phyloP scores from a whole-genome alignment of 2,329 filamentous ascomycete species.

The Fusarium duplospermum region DNA sequence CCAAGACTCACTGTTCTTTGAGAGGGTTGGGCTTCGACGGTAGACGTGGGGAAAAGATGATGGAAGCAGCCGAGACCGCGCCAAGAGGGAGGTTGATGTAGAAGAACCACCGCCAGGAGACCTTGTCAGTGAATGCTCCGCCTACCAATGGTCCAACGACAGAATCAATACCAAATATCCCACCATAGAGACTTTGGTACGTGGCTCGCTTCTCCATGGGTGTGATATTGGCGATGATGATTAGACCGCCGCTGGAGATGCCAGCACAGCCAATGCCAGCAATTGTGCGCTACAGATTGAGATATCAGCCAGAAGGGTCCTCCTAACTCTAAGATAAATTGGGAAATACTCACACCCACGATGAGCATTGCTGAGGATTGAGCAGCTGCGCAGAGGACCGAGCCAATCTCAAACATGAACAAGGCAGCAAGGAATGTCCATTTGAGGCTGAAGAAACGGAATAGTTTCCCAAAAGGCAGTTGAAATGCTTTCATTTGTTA shows the following conservation, averaged over 20 bases:
- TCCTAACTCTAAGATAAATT: too few species aligned
- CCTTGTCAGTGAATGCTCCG: not conserved
- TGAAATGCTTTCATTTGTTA: not conserved
- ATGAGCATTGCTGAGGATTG: conserved; percentile 11
- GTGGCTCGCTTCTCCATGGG: conserved; percentile 13
- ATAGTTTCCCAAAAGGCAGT: conserved; percentile 46
- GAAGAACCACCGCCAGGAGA: not conserved
- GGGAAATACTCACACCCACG: not conserved
- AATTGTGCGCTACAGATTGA: not conserved
- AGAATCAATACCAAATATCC: conserved; percentile 11
- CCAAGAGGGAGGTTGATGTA: not conserved
- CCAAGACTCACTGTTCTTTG: not conserved
- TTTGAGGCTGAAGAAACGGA: conserved; percentile 46
- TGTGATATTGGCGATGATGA: conserved; percentile 15
- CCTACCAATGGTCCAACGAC: conserved; percentile 14
- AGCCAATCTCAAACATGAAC: conserved; percentile 61
- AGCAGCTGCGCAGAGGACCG: conserved; percentile 14
- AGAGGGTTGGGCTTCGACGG: not conserved
- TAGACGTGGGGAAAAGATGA: not conserved
- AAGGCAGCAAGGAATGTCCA: conserved; percentile 57
- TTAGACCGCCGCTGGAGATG: conserved; percentile 5
- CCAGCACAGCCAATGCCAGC: conserved; percentile 10
- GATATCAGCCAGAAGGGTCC: too few species aligned
- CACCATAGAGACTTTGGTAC: conserved; percentile 9
- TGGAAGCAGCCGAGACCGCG: not conserved